Percentiles rank a stretch among this genome's conserved stretches.
Evolutionary conservation across 1,139 yeast species (phyloP).

Genomic region (Eremothecium sinecaudum): DNA sequence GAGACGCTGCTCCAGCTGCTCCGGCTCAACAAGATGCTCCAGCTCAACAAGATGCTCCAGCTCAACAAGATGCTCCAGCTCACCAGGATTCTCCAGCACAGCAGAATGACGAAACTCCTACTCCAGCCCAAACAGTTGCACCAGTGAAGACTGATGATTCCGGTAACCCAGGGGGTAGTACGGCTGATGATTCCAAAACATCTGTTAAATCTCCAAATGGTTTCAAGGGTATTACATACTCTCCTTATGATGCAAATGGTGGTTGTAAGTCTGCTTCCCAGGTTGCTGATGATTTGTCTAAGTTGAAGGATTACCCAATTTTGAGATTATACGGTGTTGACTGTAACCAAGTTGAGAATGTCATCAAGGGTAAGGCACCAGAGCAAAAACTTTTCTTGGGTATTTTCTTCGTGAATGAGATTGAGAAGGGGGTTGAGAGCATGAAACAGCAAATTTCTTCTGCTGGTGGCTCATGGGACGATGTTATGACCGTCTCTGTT

Average conservation of each 20-base stretch:
- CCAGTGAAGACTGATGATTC: slow-evolving; percentile 27
- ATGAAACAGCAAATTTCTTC: slow-evolving; percentile 46
- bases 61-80: slow-evolving; percentile 21
- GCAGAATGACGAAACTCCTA: slow-evolving; percentile 15
- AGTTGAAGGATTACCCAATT: slow-evolving; percentile 44
- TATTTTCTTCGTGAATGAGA: slow-evolving; percentile 49
- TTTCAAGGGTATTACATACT: slow-evolving; percentile 66
- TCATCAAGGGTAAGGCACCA: slow-evolving; percentile 49
- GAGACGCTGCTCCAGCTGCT: neutral
- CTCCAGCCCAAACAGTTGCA: slow-evolving; percentile 23
- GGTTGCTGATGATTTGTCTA: slow-evolving; percentile 51
- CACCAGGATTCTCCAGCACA: slow-evolving; percentile 18
- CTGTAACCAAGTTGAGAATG: slow-evolving; percentile 67
- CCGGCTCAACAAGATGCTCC: neutral
- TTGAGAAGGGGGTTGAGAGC: slow-evolving; percentile 42
- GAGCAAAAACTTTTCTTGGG: slow-evolving; percentile 66
- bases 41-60: neutral
- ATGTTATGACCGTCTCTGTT: slow-evolving; percentile 61
- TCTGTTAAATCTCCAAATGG: slow-evolving; percentile 23
- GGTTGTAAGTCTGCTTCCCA: slow-evolving; percentile 56
- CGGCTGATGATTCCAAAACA: slow-evolving; percentile 27
- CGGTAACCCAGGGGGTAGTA: slow-evolving; percentile 22
- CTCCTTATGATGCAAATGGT: slow-evolving; percentile 68
- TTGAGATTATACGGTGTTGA: slow-evolving; percentile 80
- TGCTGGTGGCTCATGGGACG: slow-evolving; percentile 63